Base-by-base conservation (phyloP, 1,284 basidiomycete species). In the Porphyrellus sp. region DNA sequence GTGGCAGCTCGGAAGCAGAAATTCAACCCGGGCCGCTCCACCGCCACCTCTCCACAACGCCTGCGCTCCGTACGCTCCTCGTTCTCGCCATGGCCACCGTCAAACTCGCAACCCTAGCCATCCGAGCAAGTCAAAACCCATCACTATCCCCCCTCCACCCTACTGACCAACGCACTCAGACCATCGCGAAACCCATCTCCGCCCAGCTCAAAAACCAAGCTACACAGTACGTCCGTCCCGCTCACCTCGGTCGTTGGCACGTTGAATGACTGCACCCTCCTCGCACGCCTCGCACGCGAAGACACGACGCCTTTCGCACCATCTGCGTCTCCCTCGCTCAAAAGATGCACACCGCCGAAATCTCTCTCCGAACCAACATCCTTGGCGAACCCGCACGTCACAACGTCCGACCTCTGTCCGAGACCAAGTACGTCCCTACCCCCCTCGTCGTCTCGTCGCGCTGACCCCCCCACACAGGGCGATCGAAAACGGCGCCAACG, bases 401-500 rank as follows among this genome's bases (percentile, higher is more conserved):
- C 50, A 79, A 86, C 61, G 78, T 93, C 48, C 83, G 90, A 24
- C 92, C 92, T 4, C 74, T 94, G 28, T 93, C 91, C 5, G 92
- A 95, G 69, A 80, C 85, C 15, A 80, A 81, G 91, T 92, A 57
- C 59, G 73, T 15, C 37, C 9, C 13, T n/a, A n/a, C n/a, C 1
- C 16, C 20, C 13, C 8, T 15, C 18, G 24, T 12, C 21, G 8
- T n/a, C n/a, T n/a, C n/a, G n/a, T n/a, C 27, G 15, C 13, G 8
- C 9, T 24, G 24, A 39, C 37, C 20, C 21, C 7, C 8, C 13
- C 51, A 15, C 33, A 2, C 57, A 93, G 92, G 60, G 92, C 92
- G 0, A 89, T 94, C 48, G 91, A 93, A 62, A 93, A 89, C 62
- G 92, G 92, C 15, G 90, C 92, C 13, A 93, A 91, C 54, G 80